Evolutionary conservation across 2,329 filamentous ascomycete species (phyloP), one percentile per base, ranked within the genome.

Genomic region (Hymenoscyphus salicellus): DNA sequence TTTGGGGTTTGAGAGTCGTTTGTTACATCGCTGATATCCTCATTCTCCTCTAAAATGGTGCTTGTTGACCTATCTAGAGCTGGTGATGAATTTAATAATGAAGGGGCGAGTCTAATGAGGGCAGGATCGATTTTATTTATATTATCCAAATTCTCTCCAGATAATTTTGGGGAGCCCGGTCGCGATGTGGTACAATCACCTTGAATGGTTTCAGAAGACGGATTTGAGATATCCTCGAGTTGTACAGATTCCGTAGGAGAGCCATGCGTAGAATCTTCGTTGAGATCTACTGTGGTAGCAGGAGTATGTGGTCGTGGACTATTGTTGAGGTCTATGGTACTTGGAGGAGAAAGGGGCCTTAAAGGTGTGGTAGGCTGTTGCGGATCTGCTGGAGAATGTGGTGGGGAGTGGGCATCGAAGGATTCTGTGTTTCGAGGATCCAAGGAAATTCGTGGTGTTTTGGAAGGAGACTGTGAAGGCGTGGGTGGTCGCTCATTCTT

Each of bases 11-110:
- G 2, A 10, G 67, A 66, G 60, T 74, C 72, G 56, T 74, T 72
- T 26, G 70, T 72, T 17, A 67, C 64, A 49, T 74, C 72, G 55
- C 69, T 73, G 33, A 70, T 68, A 28, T 61, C 69, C 28, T 73
- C 72, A 26, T 61, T 70, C 30, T 71, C 70, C 33, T 69, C 65
- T 3, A 20, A 26, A 28, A 66, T 55, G 30, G 41, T 62, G 16
- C 23, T 58, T 57, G 20, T 10, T 2, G 56, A 26, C 17, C 20
- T 26, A 38, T 58, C 8, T 17, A 30, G 20, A 20, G 55, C 55
- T 58, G 56, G 43, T 8, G 57, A 26, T 33, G 52, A 55, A 28
- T 67, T 59, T 17, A 66, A 43, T 23, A 68, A 30, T 43, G 67
- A 68, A 16, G 64, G 63, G 11, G 66, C 52, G 6, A 68, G 30